Evolutionary conservation across 2,329 filamentous ascomycete genomes (phyloP).

Genomic region (Tothia fuscella): DNA sequence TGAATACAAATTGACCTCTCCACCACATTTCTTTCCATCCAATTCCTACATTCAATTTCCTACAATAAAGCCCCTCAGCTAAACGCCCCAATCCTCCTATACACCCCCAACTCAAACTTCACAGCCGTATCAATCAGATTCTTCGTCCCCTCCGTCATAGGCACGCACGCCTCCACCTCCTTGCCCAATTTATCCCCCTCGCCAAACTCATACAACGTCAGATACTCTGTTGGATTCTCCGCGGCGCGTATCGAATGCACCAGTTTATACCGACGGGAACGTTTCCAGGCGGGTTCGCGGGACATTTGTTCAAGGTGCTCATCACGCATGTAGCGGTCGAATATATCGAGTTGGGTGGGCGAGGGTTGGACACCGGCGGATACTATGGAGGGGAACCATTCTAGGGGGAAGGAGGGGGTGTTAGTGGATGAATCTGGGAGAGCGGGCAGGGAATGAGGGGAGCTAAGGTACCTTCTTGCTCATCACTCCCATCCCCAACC

Average conservation of each 20-base stretch:
- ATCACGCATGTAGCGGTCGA: too few species aligned
- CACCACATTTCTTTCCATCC: too few species aligned
- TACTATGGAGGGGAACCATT: too few species aligned
- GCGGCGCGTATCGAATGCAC: conserved; percentile 12
- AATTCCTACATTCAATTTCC: too few species aligned
- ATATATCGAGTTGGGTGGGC: too few species aligned
- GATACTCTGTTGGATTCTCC: conserved; percentile 14
- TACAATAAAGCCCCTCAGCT: conserved; percentile 6
- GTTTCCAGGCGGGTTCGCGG: conserved; percentile 19
- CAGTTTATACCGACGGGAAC: conserved; percentile 17
- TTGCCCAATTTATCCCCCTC: conserved; percentile 18
- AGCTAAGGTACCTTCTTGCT: conserved; percentile 18
- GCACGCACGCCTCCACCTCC: conserved; percentile 19
- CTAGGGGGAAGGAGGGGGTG: not conserved
- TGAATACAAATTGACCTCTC: too few species aligned
- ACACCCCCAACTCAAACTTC: conserved; percentile 21
- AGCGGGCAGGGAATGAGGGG: too few species aligned
- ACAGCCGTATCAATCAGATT: conserved; percentile 11
- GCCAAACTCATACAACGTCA: conserved; percentile 22
- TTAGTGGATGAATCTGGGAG: too few species aligned
- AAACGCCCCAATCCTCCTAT: conserved; percentile 15
- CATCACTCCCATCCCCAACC: conserved; percentile 14
- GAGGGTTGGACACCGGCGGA: too few species aligned
- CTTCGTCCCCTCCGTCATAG: conserved; percentile 23
- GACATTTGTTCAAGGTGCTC: conserved; percentile 24